Evolutionary conservation across 805 yeast genomes (phyloP).

Genomic region (Hanseniaspora taiwanica): DNA sequence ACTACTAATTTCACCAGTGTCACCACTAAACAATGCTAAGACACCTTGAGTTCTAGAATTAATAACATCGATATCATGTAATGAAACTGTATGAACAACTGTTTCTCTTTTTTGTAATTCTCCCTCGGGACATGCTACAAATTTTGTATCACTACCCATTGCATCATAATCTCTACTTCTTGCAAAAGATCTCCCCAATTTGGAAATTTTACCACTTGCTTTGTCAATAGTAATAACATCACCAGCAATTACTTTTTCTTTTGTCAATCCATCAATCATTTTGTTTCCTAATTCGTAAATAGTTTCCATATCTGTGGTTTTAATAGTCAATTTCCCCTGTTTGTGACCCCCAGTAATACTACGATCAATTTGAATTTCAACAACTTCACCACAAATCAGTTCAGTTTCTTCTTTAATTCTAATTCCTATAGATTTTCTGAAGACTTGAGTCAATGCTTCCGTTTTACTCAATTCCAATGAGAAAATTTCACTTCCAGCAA

Average conservation of each 20-base stretch:
- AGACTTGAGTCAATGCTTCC: slow-evolving; percentile 92
- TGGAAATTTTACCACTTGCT: slow-evolving; percentile 86
- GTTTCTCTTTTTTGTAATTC: slow-evolving; percentile 93
- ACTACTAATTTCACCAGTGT: slow-evolving; percentile 93
- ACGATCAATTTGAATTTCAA: slow-evolving; percentile 88
- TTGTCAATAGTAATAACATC: slow-evolving; percentile 93
- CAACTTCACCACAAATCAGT: slow-evolving; percentile 96
- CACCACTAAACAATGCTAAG: slow-evolving; percentile 86
- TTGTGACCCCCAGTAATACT: slow-evolving; percentile 95
- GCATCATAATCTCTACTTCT: slow-evolving; percentile 97
- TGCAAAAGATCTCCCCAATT: slow-evolving; percentile 90
- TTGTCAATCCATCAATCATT: slow-evolving; percentile 88
- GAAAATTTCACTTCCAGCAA: slow-evolving; percentile 89
- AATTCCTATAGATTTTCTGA: slow-evolving; percentile 90
- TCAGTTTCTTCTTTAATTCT: slow-evolving; percentile 95
- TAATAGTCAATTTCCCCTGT: slow-evolving; percentile 94
- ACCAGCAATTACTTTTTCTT: slow-evolving; percentile 93
- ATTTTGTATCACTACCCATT: slow-evolving; percentile 95
- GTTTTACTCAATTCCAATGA: slow-evolving; percentile 89
- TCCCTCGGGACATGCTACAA: slow-evolving; percentile 97
- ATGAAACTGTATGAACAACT: slow-evolving; percentile 93
- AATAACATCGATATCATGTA: slow-evolving; percentile 95
- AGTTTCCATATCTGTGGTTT: slow-evolving; percentile 97
- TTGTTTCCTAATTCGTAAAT: slow-evolving; percentile 89
- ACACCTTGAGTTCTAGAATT: slow-evolving; percentile 97